Conservation (phyloP, 2,329 filamentous ascomycete species). For the Raffaelea arxii region DNA sequence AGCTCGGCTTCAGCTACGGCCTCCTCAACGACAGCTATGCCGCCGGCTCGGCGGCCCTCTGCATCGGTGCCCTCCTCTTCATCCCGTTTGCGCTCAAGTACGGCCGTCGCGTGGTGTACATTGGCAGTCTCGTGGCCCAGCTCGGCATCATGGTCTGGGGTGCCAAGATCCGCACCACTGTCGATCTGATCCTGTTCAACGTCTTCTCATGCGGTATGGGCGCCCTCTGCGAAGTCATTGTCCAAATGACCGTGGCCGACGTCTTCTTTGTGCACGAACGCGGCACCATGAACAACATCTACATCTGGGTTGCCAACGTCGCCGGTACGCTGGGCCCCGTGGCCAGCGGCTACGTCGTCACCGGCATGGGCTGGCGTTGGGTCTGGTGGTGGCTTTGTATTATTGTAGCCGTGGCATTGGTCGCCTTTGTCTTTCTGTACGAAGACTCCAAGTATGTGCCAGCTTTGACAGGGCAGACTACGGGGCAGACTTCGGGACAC, state of each 20-base stretch:
- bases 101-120: not conserved
- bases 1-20: not conserved
- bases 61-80: not conserved
- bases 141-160: slow-evolving; percentile 1
- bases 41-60: not conserved
- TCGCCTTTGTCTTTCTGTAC: slow-evolving; percentile 3
- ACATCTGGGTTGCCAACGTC: slow-evolving; percentile 33
- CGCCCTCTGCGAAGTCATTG: slow-evolving; percentile 2
- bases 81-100: not conserved
- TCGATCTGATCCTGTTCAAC: not conserved
- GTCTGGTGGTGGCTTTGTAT: slow-evolving; percentile 22
- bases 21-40: slow-evolving; percentile 1
- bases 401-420: slow-evolving; percentile 1
- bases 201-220: not conserved
- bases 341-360: slow-evolving; percentile 37
- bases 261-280: slow-evolving; percentile 48
- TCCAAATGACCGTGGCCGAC: slow-evolving; percentile 23
- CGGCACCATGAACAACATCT: slow-evolving; percentile 36
- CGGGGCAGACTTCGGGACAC: no score
- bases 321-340: slow-evolving; percentile 29
- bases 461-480: not conserved
- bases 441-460: slow-evolving; percentile 5
- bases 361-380: slow-evolving; percentile 39
- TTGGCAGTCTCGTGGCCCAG: not conserved
- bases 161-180: not conserved